phyloP scores from a whole-genome alignment of 1,284 basidiomycete genomes.

The Irpex lacteus region DNA sequence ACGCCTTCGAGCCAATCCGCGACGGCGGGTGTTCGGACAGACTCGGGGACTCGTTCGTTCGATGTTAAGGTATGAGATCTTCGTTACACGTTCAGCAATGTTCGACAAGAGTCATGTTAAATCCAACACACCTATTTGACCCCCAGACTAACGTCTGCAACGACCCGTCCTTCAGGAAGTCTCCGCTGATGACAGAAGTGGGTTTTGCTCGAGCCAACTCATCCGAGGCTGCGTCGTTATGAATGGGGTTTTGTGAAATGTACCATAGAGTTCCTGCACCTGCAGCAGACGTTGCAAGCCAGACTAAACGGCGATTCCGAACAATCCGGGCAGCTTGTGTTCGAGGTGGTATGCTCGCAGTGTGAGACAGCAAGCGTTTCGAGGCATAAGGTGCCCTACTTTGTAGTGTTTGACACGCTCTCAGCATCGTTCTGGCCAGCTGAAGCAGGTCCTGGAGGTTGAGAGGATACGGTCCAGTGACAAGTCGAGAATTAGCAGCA shows the following conservation, averaged over 20 bases:
- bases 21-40: conserved; percentile 46
- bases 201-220: not conserved
- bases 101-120: not conserved
- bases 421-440: not conserved
- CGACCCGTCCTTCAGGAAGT: conserved; percentile 21
- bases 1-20: conserved; percentile 58
- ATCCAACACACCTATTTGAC: conserved; percentile 47
- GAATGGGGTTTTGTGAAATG: conserved; percentile 15
- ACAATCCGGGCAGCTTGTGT: conserved; percentile 11
- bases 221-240: conserved; percentile 27
- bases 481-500: not conserved
- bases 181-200: conserved; percentile 6
- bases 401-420: conserved; percentile 6
- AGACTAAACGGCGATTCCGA: conserved; percentile 13
- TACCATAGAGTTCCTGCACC: conserved; percentile 23
- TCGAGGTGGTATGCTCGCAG: not conserved
- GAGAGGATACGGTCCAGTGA: not conserved
- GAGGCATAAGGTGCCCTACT: not conserved
- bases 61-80: conserved; percentile 48
- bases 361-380: conserved; percentile 11
- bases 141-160: conserved; percentile 51
- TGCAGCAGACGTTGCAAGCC: conserved; percentile 17
- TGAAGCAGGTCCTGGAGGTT: not conserved
- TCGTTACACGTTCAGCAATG: conserved; percentile 2
- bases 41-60: conserved; percentile 29